These are phyloP conservation scores for Magnaporthales sp. DNA, from an alignment of 2,329 filamentous ascomycete genomes.

Conservation along the genomic window DNA sequence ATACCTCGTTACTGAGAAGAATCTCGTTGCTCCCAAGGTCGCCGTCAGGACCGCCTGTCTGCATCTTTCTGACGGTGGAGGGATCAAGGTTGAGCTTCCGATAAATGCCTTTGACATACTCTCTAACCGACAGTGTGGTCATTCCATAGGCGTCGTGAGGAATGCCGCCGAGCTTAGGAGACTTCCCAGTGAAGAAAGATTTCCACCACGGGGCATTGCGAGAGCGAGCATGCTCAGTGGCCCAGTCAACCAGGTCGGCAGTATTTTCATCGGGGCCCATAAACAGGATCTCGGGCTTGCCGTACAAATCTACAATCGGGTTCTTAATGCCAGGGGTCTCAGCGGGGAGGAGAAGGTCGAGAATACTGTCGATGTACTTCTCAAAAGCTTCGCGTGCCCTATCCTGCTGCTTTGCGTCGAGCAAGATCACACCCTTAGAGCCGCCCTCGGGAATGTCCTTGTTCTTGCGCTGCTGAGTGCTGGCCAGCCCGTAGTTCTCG, in stretches of 20 bases:
- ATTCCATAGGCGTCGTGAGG: conserved; percentile 95
- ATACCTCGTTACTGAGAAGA: conserved; percentile 89
- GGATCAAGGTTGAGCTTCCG: conserved; percentile 89
- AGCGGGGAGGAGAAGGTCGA: conserved; percentile 86
- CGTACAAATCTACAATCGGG: conserved; percentile 90
- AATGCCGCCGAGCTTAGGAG: conserved; percentile 89
- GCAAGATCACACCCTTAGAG: conserved; percentile 92
- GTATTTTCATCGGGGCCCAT: conserved; percentile 99
- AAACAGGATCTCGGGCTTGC: conserved; percentile 94
- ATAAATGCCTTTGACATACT: conserved; percentile 95
- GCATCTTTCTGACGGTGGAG: conserved; percentile 79
- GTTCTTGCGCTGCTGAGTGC: conserved; percentile 99
- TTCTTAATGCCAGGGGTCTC: conserved; percentile 97
- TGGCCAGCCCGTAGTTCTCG: conserved; percentile 97
- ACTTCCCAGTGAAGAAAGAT: conserved; percentile 99
- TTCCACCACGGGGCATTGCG: conserved; percentile 98
- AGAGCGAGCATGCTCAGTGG: conserved; percentile 83
- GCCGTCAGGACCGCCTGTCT: conserved; percentile 94
- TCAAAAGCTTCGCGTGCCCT: conserved; percentile 89
- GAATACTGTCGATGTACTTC: conserved; percentile 98
- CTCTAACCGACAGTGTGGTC: conserved; percentile 92
- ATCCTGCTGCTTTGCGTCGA: conserved; percentile 91
- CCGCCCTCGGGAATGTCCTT: conserved; percentile 99
- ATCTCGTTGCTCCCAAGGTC: conserved; percentile 98
- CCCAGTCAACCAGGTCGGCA: conserved; percentile 94